A percentile compares a stretch with the other conserved stretches of the same genome.
phyloP scores from a whole-genome alignment of 2,329 filamentous ascomycete genomes.

The Cercospora berteroae region DNA sequence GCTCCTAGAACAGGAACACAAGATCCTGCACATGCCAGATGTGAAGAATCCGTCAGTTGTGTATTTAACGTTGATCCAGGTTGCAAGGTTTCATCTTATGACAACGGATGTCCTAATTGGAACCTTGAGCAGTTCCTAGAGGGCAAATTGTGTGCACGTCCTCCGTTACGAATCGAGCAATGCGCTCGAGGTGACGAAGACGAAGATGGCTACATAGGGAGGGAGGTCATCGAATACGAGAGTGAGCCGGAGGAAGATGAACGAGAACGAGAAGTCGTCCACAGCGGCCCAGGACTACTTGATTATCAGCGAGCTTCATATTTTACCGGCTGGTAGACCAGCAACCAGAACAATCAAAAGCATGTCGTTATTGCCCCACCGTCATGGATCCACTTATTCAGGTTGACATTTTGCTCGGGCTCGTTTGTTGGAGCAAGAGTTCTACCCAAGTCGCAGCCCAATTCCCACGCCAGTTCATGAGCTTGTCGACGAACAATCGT shows the following conservation, averaged over 20 bases:
- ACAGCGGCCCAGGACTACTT: slow-evolving; percentile 13
- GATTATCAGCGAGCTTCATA: slow-evolving; percentile 15
- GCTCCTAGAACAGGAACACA: background rate
- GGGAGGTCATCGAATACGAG: slow-evolving; percentile 20
- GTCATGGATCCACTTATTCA: background rate
- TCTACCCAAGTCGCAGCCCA: background rate
- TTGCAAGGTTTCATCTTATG: slow-evolving; percentile 15
- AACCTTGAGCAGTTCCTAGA: slow-evolving; percentile 27
- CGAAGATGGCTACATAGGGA: slow-evolving; percentile 22
- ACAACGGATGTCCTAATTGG: slow-evolving; percentile 21
- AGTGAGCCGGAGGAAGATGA: slow-evolving; percentile 18
- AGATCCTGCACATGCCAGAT: background rate
- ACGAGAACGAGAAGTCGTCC: slow-evolving; percentile 20
- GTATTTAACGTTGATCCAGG: background rate
- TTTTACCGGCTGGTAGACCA: slow-evolving; percentile 1
- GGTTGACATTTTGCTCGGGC: too few species aligned
- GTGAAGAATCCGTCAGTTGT: background rate
- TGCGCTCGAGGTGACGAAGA: slow-evolving; percentile 22
- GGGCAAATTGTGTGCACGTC: slow-evolving; percentile 20
- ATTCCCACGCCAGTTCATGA: background rate
- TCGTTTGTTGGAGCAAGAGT: too few species aligned
- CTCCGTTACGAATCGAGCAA: slow-evolving; percentile 12
- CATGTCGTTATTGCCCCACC: background rate
- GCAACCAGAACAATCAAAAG: background rate
- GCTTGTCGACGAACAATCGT: too few species aligned